Base-by-base conservation (phyloP, 345 rosid genomes). In the Erysimum cheiranthoides region DNA sequence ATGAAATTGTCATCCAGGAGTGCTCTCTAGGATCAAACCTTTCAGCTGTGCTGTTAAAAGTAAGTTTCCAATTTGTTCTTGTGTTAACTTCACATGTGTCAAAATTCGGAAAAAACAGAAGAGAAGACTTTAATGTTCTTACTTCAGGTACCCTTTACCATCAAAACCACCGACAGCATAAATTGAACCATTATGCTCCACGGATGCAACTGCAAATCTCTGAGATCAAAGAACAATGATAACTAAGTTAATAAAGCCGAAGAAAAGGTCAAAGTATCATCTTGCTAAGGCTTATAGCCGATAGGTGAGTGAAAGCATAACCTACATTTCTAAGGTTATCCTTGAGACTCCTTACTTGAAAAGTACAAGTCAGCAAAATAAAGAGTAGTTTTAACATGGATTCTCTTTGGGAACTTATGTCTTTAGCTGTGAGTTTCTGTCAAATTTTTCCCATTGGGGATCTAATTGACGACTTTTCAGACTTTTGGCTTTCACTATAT, bases 21-120 rank as follows among this genome's bases (percentile, higher is more conserved):
- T 83, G 86, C 82, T 90, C 96, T 84, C 96, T 83, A 30, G 88
- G 89, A 76, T 92, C 97, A 79, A 81, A 87, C 83, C 96, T 90
- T 84, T 92, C 96, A 18, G 83, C 90, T 64, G 94, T 82, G 34
- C 97, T 90, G 84, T 71, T 36, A 49, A 31, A 32, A n/a, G 50
- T 67, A 38, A 54, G 74, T 17, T 51, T 47, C 28, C 17, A 59
- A 71, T 8, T 43, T 28, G 14, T 28, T 46, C 71, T 61, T n/a
- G n/a, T 46, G 46, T 66, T 78, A 78, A 70, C 70, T 66, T 57
- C 49, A 43, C 66, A 61, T 32, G 63, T n/a, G 51, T 42, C 16
- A 65, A 42, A 9, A 30, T 52, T 51, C 47, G 21, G 5, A 6
- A 6, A 3, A 31, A 77, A 21, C 10, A 69, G 6, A 71, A 38